phyloP scores from a whole-genome alignment of 768 basidiomycete species.

The Rhizopogon vulgaris region DNA sequence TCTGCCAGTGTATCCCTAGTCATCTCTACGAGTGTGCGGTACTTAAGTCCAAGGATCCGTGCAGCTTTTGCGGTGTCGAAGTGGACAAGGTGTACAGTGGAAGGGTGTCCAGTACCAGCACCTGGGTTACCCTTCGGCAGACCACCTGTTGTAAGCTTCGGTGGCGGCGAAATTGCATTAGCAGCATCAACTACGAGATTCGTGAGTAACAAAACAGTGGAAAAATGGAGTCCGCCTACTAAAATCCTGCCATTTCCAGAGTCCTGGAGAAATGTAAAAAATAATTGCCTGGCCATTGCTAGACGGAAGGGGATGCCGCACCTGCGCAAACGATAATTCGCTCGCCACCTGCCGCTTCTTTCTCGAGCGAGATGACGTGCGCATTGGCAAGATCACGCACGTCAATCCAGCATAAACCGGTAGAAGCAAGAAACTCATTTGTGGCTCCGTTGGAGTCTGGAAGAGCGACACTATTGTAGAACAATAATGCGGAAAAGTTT shows the following conservation, averaged over 20 bases:
- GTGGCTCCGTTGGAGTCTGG: constrained; percentile 14
- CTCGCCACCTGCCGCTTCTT: constrained; percentile 46
- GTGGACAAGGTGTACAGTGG: constrained; percentile 17
- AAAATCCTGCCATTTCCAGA: constrained; percentile 27
- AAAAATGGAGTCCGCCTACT: constrained; percentile 9
- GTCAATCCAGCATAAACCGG: constrained; percentile 37
- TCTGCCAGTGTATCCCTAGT: constrained; percentile 36
- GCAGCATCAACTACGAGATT: constrained; percentile 30
- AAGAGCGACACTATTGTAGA: constrained; percentile 30
- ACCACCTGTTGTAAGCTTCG: constrained; percentile 18
- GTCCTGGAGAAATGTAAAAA: constrained; percentile 8
- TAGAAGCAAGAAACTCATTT: constrained; percentile 18
- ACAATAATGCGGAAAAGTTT: constrained; percentile 32
- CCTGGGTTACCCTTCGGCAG: constrained; percentile 31
- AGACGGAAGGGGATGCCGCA: neutral
- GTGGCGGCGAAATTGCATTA: constrained; percentile 26
- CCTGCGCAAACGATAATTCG: constrained; percentile 47
- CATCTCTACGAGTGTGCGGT: constrained; percentile 32
- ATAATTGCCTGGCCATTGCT: too few species aligned
- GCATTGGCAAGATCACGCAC: constrained; percentile 52
- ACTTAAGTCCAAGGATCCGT: constrained; percentile 37
- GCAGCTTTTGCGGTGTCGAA: constrained; percentile 34
- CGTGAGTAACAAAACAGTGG: neutral
- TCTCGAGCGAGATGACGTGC: constrained; percentile 47
- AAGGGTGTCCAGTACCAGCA: constrained; percentile 19